These are phyloP conservation scores for Fusarium sp. DNA, from an alignment of 2,329 filamentous ascomycete genomes.

Conservation along the genomic window DNA sequence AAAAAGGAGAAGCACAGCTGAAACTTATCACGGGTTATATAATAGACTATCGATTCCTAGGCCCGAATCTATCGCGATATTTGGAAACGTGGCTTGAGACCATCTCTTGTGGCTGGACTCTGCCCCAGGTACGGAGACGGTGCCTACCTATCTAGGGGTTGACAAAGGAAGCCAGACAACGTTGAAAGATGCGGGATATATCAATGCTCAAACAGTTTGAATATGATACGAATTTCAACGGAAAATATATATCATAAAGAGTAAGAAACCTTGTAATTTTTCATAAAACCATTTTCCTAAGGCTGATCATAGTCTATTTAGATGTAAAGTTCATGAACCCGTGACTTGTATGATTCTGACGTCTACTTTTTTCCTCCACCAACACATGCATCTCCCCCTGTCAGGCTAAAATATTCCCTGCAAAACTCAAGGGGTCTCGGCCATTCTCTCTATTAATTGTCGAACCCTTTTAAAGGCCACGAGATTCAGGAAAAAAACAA, in stretches of 20 bases:
- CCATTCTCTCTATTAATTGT: not conserved
- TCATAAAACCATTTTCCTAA: not conserved
- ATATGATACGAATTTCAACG: not conserved
- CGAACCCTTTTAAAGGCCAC: conserved; percentile 2
- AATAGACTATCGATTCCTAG: not conserved
- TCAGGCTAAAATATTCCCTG: not conserved
- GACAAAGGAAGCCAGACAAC: not conserved
- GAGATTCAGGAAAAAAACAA: not conserved
- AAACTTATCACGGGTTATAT: not conserved
- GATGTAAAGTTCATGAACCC: not conserved
- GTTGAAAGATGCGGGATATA: not conserved
- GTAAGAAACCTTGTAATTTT: not conserved
- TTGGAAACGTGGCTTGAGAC: not conserved
- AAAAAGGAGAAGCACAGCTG: not conserved
- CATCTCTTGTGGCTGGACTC: not conserved
- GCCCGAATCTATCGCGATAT: not conserved
- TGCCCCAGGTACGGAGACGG: not conserved
- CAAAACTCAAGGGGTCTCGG: conserved; percentile 4
- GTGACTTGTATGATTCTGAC: not conserved
- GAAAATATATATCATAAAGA: not conserved
- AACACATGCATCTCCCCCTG: not conserved
- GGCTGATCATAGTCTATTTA: not conserved
- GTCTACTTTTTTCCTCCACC: not conserved
- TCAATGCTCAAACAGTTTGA: not conserved
- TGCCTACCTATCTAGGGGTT: not conserved